Base-by-base conservation (phyloP, 768 basidiomycete species). In the Candolleomyces aberdarensis region DNA sequence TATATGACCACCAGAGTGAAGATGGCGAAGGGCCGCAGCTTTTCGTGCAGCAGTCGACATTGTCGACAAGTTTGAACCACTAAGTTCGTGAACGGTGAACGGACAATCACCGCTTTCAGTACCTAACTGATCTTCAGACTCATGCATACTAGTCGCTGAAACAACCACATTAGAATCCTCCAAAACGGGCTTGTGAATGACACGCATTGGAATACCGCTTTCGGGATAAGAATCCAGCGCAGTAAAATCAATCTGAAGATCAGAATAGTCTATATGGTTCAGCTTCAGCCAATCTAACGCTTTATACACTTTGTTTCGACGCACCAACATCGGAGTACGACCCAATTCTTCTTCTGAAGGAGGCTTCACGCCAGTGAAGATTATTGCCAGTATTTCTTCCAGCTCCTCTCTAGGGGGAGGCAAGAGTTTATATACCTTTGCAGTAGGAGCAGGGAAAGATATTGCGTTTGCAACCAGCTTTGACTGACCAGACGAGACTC, bases 51-150 rank as follows among this genome's bases (percentile, higher is more conserved):
- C 26, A 19, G 14, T 11, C 6, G 52, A 22, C 52, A 53, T 53
- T 6, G 13, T 53, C 14, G 10, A 14, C 7, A 22, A 14, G 5
- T 39, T 10, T 6, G 52, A 8, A 10, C 70, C 69, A 1, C 69
- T 72, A 0, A 81, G 14, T 11, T 76, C 74, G 63, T 77, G 74
- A 0, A 81, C 75, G 17, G 69, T 59, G 59, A 79, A 78, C 0
- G 77, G 67, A 64, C 78, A 79, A 2, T 60, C 48, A 0, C 77
- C 78, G 9, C 64, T 61, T 15, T 57, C 43, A 3, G 65, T 66
- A n/a, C 76, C 74, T 22, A 70, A 65, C 17, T 77, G 71, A 2
- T 64, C 64, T 1, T 71, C 68, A 19, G 59, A 57, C 36, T 77
- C 72, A 62, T 68, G 49, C 1, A 67, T 63, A 54, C 71, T 71